Base-by-base conservation (phyloP, 768 basidiomycete genomes). In the Lentinula guzmanii region DNA sequence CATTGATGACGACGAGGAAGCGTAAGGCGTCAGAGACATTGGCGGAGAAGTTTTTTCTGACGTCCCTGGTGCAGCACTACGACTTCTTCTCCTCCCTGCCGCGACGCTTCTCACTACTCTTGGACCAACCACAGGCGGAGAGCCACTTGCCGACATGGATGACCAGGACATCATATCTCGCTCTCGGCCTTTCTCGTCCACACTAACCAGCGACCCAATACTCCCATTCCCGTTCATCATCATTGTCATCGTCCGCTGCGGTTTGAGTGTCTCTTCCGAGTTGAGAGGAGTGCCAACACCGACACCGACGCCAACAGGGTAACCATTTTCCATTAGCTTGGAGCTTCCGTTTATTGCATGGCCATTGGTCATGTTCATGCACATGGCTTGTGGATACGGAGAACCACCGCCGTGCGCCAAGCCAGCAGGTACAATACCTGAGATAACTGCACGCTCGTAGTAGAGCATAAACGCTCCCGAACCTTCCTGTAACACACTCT, bases 391-490 rank as follows among this genome's bases (percentile, higher is more conserved):
- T 5, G 53, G 53, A 54, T 54, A 54, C 35, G 58, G 53, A 21
- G 45, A 58, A 4, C 39, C 28, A 16, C 41, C 54, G 8, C 54
- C 56, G 13, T 41, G n/a, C 15, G 39, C 55, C 43, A 54, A 16
- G 43, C 34, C 56, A 31, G 45, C 58, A 61, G 41, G 65, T 64
- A 62, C 62, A 62, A 48, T 58, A 16, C 33, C 52, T 28, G 58
- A 60, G 13, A 65, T 57, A 55, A 74, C 72, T 34, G 87, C 77
- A 50, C 86, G 82, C 77, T 99, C 96, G 67, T 98, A 99, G 69
- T 93, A 98, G 42, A 98, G 80, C 91, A 99, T 92, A 72, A 98
- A 96, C 63, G 85, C 91, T n/a, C 75, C 76, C 18, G 82, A 77
- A 57, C 87, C 89, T 79, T 90, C 90, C 69, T 79, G 75, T 58